Evolutionary conservation across 805 yeast species (phyloP), one percentile per base, ranked within the genome.

Genomic region (Zygosaccharomyces gambellarensis): DNA sequence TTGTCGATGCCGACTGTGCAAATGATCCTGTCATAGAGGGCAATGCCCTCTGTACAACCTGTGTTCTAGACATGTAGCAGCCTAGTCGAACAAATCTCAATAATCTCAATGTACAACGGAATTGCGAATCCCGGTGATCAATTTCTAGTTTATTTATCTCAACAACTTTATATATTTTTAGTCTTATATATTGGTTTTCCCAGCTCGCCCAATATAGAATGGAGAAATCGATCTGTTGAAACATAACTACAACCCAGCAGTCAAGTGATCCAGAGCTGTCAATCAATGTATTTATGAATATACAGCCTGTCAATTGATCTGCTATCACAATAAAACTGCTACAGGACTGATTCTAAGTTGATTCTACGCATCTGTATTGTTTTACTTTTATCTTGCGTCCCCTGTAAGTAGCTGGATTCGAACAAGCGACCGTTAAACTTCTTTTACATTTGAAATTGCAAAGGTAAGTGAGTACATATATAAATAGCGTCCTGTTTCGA

Each of bases 1-100:
- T 39, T 11, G 55, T n/a, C 34, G 51, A 39, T 10, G 34, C 38
- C 17, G 51, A 45, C 17, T 41, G 28, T 14, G 47, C 32, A 32
- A 30, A 45, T 7, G 57, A 23, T 9, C 50, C 51, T 5, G 55
- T 42, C 17, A 67, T 47, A 32, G 55, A 54, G 36, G 65, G 65
- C 19, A 67, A 57, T 19, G 54, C 63, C 38, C 58, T 55, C 19
- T 59, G 55, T 2, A 65, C 45, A 6, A 57, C 2, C 28, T 25
- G 28, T 25, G 28, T 8, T 8, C 9, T 8, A 25, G 28, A 25
- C 28, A 25, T 25, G 28, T 25, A 2, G 28, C 28, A 25, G 28
- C 28, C 9, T 25, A 25, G 28, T 25, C 9, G 1, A 2, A 25
- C 28, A 6, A 8, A 6, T 25, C 9, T 2, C 3, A 25, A 25